These are phyloP conservation scores for Colletotrichum lupini DNA, from an alignment of 2,329 filamentous ascomycete genomes.

Conservation along the genomic window DNA sequence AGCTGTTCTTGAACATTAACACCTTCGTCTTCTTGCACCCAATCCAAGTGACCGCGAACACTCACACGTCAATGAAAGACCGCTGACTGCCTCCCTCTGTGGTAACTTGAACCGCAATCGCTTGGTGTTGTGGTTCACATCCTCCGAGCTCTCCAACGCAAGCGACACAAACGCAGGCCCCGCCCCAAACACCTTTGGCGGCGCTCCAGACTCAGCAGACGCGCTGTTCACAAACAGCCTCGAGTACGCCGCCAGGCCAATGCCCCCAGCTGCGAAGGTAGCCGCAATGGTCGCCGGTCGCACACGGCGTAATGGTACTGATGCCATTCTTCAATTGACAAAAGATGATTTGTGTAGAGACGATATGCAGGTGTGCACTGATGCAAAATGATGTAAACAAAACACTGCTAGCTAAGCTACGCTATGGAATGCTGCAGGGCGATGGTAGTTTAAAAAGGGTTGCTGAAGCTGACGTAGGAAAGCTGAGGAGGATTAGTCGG, in stretches of 20 bases:
- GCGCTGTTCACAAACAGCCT: conserved; percentile 39
- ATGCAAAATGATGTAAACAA: not conserved
- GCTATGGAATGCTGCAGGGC: not conserved
- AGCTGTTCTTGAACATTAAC: conserved; percentile 30
- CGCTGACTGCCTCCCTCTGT: conserved; percentile 85
- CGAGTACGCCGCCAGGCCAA: conserved; percentile 33
- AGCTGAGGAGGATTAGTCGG: not conserved
- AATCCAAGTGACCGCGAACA: conserved; percentile 85
- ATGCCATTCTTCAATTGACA: conserved; percentile 12
- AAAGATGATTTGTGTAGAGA: not conserved
- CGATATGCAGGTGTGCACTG: not conserved
- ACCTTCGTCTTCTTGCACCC: conserved; percentile 80
- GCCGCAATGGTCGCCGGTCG: conserved; percentile 40
- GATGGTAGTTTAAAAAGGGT: not conserved
- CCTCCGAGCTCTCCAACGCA: conserved; percentile 80
- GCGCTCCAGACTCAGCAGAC: conserved; percentile 10
- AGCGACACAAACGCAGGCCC: conserved; percentile 75
- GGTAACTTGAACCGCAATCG: conserved; percentile 88
- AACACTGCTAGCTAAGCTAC: not conserved
- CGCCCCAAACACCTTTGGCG: conserved; percentile 43
- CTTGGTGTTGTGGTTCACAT: conserved; percentile 95
- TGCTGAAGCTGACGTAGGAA: not conserved
- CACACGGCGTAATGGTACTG: conserved; percentile 17
- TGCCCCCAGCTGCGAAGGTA: conserved; percentile 34
- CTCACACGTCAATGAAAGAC: conserved; percentile 84